These are phyloP conservation scores for Paecilomyces sp. DNA, from an alignment of 2,329 filamentous ascomycete genomes.

Conservation along the genomic window DNA sequence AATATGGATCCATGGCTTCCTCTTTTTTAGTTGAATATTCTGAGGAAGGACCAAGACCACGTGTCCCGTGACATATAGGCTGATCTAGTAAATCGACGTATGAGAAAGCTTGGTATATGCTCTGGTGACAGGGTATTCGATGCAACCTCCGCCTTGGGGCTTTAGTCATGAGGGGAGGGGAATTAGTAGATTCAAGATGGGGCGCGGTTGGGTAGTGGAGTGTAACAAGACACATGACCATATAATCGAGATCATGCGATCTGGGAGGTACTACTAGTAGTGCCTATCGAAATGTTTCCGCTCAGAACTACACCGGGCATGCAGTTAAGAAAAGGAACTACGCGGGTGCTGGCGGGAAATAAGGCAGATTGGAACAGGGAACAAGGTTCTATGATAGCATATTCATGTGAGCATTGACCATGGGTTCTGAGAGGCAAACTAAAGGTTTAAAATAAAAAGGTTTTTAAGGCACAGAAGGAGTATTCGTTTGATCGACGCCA, in stretches of 20 bases:
- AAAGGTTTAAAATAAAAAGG: conserved; percentile 8
- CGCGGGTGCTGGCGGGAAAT: not conserved
- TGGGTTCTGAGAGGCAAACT: not conserved
- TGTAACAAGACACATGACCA: not conserved
- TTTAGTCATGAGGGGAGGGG: not conserved
- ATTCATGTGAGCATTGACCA: not conserved
- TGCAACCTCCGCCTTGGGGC: not conserved
- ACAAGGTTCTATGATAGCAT: not conserved
- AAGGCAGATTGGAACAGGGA: not conserved
- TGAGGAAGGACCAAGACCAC: no score
- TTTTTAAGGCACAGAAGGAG: conserved; percentile 19
- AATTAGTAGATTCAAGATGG: not conserved
- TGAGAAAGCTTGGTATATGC: not conserved
- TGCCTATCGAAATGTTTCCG: no score
- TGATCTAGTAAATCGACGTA: not conserved
- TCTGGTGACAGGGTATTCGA: not conserved
- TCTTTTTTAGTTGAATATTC: no score
- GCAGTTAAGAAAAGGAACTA: no score
- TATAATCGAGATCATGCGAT: not conserved
- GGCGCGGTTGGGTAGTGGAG: no score
- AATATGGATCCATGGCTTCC: no score
- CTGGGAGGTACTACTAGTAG: no score
- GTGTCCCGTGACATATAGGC: no score
- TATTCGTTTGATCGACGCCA: conserved; percentile 23
- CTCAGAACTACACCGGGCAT: no score